phyloP scores from a whole-genome alignment of 2,329 filamentous ascomycete genomes.

The Mycocentrospora acerina region DNA sequence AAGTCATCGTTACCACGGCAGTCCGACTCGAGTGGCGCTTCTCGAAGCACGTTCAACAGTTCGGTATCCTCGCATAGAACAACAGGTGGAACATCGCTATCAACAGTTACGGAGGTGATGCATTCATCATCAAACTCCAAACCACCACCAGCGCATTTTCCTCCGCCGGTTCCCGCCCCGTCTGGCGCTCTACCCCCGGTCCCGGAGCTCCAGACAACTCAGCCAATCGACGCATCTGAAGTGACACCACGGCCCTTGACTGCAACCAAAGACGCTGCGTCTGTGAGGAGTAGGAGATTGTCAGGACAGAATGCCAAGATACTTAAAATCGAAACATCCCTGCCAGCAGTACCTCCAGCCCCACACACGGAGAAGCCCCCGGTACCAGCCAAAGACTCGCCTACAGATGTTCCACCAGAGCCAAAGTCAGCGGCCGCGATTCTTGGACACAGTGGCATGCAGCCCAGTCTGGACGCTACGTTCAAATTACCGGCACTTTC shows the following conservation, averaged over 20 bases:
- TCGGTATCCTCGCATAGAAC: conserved; percentile 73
- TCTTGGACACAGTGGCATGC: conserved; percentile 20
- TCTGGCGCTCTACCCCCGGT: conserved; percentile 35
- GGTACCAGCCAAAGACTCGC: conserved; percentile 35
- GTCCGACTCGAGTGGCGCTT: conserved; percentile 78
- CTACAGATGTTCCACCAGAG: conserved; percentile 31
- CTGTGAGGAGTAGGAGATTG: conserved; percentile 73
- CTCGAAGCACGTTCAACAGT: conserved; percentile 78
- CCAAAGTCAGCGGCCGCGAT: conserved; percentile 40
- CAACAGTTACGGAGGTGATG: conserved; percentile 69
- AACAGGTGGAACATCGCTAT: conserved; percentile 66
- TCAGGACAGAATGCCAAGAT: conserved; percentile 80
- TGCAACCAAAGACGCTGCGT: conserved; percentile 29
- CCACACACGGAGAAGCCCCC: conserved; percentile 40
- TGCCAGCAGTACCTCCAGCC: conserved; percentile 38
- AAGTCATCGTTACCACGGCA: conserved; percentile 72
- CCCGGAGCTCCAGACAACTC: conserved; percentile 30
- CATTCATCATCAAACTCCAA: conserved; percentile 43
- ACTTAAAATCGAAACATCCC: conserved; percentile 81
- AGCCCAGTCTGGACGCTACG: conserved; percentile 27
- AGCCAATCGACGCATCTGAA: conserved; percentile 26
- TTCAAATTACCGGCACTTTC: conserved; percentile 38
- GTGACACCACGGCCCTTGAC: conserved; percentile 29
- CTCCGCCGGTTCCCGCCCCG: conserved; percentile 30
- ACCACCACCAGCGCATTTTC: conserved; percentile 28